Base-by-base conservation (phyloP, 805 yeast species). In the Cyberlindnera euphorbiiphila region DNA sequence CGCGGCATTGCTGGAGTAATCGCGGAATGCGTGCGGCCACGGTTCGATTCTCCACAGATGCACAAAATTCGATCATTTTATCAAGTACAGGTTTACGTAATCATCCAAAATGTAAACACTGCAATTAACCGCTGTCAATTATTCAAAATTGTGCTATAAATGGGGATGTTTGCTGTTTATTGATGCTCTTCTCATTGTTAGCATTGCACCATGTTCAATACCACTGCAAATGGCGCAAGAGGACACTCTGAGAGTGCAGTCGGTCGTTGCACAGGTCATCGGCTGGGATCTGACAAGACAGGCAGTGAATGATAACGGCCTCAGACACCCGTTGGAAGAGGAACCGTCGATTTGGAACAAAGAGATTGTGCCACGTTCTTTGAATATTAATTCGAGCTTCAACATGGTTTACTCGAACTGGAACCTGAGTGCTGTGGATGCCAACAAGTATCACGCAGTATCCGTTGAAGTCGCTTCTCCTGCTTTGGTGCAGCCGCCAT, bases 381-480 rank as follows among this genome's bases (percentile, higher is more conserved):
- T 42, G 5, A 38, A 42, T 25, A 17, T 45, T 28, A 48, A 48
- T 32, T 46, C 50, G 10, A 44, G 40, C 35, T 42, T 46, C 35
- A 46, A 46, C 38, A 32, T 48, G 29, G 37, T 42, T 9, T 18
- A 26, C 27, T 42, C 49, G 13, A 42, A 36, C 17, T 48, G 50
- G 50, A 38, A 37, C 13, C 17, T 33, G 4, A 37, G 41, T 21
- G 39, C 45, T 5, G 23, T 27, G 20, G 25, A 27, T 13, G n/a
- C 37, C 26, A 40, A 40, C 32, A 36, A 18, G 38, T 18, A 25
- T 9, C 13, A 24, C 22, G 37, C 34, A n/a, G 15, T 33, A 6
- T 24, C 42, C 19, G 36, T 37, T n/a, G 37, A 37, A 31, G 25
- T 35, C 13, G 29, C 37, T 8, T 12, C 34, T 19, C 40, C 43